Evolutionary conservation across 192 early-diverging fungal genomes (phyloP).

Genomic region (Rhizoclosmatium sp.): DNA sequence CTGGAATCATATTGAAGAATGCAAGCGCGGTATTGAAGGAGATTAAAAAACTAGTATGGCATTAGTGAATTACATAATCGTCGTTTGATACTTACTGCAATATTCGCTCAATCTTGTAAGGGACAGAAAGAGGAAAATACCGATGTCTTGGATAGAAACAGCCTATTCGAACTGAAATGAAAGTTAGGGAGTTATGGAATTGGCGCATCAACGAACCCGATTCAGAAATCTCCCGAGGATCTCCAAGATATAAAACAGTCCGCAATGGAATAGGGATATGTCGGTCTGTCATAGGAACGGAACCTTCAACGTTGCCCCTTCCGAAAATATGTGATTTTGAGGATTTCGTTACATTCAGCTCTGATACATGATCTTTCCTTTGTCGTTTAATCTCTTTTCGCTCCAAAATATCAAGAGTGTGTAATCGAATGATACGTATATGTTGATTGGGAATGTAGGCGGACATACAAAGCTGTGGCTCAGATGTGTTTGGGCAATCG

Average conservation of each 20-base stretch:
- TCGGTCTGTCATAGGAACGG: too few relatives aligned
- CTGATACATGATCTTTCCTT: too few relatives aligned
- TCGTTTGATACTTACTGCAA: constrained; percentile 50
- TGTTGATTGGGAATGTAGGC: constrained; percentile 59
- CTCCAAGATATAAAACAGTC: constrained; percentile 69
- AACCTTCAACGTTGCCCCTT: too few relatives aligned
- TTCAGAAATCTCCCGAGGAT: constrained; percentile 76
- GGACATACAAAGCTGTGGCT: constrained; percentile 53
- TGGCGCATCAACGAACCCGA: constrained; percentile 50
- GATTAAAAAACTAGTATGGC: constrained; percentile 61
- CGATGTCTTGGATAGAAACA: constrained; percentile 58
- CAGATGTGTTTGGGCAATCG: constrained; percentile 39
- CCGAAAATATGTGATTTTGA: too few relatives aligned
- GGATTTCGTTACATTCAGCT: too few relatives aligned
- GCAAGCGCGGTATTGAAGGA: constrained; percentile 75
- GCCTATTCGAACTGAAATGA: constrained; percentile 64
- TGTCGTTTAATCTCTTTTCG: not conserved
- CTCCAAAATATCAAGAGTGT: constrained; percentile 50
- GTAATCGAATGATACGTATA: constrained; percentile 64
- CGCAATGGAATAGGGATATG: constrained; percentile 29
- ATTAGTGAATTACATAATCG: constrained; percentile 11
- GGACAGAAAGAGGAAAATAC: constrained; percentile 66
- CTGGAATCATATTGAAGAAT: constrained; percentile 77
- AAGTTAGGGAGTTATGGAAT: constrained; percentile 10
- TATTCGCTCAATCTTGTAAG: constrained; percentile 61